Conservation (phyloP, 306 rosid genomes). For the Cucumis cinereus region DNA sequence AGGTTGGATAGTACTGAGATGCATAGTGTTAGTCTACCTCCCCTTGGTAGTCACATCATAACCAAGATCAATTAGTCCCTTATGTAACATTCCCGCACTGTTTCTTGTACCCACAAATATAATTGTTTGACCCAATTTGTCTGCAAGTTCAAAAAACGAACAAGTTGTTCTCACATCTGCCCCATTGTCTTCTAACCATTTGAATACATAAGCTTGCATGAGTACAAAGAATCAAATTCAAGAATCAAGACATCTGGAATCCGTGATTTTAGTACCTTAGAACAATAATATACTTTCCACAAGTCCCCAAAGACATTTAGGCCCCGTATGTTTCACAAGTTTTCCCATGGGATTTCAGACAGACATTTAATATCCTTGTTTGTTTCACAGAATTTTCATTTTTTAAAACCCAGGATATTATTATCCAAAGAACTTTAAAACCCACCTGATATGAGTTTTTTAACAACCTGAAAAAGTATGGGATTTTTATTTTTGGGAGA, state of each 20-base stretch:
- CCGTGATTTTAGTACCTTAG: background rate
- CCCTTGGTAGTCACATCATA: slow-evolving; percentile 66
- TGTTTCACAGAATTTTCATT: no score
- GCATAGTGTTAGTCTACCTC: no score
- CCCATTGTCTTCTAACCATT: background rate
- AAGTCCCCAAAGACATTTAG: background rate
- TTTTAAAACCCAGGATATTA: no score
- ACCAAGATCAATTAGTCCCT: slow-evolving; percentile 43
- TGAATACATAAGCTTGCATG: background rate
- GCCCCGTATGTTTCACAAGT: no score
- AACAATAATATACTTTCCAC: background rate
- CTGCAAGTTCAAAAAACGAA: slow-evolving; percentile 32
- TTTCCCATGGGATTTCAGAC: no score
- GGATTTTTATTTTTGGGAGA: no score
- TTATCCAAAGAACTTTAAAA: no score
- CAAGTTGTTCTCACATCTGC: background rate
- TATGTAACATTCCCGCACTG: slow-evolving; percentile 53
- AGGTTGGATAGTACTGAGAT: no score
- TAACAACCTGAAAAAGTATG: no score
- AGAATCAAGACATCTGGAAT: background rate
- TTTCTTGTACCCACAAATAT: slow-evolving; percentile 63
- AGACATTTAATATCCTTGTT: no score
- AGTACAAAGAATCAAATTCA: background rate
- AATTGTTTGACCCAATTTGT: slow-evolving; percentile 79
- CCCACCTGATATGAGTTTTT: no score